phyloP scores from a whole-genome alignment of 78 protist species.

The Dictyostelium firmibasis region DNA sequence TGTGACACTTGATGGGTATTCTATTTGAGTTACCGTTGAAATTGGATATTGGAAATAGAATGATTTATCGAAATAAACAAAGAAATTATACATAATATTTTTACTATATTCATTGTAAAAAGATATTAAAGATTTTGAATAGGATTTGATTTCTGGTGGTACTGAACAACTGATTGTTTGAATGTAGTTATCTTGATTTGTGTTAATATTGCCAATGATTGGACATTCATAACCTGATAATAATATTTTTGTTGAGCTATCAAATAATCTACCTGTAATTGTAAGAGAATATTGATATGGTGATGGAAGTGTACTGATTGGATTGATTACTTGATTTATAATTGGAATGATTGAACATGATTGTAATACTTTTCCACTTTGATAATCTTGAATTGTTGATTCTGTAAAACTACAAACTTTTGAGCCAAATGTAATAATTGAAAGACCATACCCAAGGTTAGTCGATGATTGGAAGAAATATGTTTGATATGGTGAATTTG shows the following conservation, averaged over 20 bases:
- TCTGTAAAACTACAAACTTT: neutral
- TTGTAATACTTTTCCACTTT: neutral
- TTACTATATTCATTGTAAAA: neutral
- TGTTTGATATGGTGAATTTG: neutral
- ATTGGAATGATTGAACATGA: slow-evolving; percentile 4
- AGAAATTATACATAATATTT: neutral
- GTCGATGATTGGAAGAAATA: neutral
- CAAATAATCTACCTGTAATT: neutral
- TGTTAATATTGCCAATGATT: neutral
- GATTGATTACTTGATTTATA: neutral
- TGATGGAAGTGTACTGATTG: neutral
- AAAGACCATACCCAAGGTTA: neutral
- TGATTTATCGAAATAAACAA: neutral
- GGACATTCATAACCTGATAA: neutral
- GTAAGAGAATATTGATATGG: neutral
- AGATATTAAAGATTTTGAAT: neutral
- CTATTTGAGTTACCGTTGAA: neutral
- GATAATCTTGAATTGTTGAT: neutral
- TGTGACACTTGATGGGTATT: neutral
- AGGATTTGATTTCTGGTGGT: neutral
- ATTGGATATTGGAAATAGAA: neutral
- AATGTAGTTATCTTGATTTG: neutral
- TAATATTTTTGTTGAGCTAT: neutral
- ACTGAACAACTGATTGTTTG: neutral
- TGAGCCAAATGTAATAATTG: neutral